Evolutionary conservation across 2,329 filamentous ascomycete species (phyloP).

Genomic region (Triangularia setosa): DNA sequence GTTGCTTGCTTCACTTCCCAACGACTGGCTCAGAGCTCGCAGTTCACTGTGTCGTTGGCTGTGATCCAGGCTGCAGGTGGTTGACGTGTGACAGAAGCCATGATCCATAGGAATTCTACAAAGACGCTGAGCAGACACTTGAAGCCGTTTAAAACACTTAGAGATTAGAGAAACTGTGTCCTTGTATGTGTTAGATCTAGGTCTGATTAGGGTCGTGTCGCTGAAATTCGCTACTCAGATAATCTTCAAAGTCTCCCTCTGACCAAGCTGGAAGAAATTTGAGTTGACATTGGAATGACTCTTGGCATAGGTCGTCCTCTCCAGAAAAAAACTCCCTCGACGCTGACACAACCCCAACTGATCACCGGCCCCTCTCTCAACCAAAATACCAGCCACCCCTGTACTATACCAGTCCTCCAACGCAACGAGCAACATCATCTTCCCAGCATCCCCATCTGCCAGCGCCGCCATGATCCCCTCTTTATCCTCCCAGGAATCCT

Average conservation of each 20-base stretch:
- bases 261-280: neutral
- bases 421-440: neutral
- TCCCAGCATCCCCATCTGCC: neutral
- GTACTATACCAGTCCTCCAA: neutral
- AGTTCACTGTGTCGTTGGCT: too few species aligned
- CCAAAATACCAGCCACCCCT: neutral
- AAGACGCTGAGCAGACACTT: too few species aligned
- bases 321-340: neutral
- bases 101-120: too few species aligned
- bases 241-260: neutral
- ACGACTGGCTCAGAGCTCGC: too few species aligned
- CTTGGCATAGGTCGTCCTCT: neutral
- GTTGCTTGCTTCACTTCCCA: too few species aligned
- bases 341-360: neutral
- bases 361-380: neutral
- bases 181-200: too few species aligned
- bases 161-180: too few species aligned
- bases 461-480: neutral
- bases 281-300: neutral
- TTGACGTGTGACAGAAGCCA: too few species aligned
- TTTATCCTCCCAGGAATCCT: neutral
- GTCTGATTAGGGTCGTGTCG: too few species aligned
- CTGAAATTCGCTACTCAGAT: too few species aligned
- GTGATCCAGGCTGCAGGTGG: too few species aligned
- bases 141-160: too few species aligned